These are phyloP conservation scores for Acmispon strigosus DNA, from an alignment of 306 rosid genomes.

Conservation along the genomic window DNA sequence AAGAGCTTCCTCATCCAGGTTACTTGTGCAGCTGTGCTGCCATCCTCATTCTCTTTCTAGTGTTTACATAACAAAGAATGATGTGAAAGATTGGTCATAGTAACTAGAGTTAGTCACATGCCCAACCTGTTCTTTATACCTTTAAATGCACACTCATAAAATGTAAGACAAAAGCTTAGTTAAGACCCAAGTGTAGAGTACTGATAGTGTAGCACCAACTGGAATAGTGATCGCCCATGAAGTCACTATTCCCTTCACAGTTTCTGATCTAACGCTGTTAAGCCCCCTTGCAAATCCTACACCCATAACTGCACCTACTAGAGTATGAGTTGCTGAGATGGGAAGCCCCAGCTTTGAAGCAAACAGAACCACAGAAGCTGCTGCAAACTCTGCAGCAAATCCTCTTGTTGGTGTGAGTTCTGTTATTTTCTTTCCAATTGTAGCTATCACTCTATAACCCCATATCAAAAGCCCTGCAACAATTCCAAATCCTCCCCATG, in stretches of 20 bases:
- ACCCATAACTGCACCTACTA: constrained; percentile 94
- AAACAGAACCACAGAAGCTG: constrained; percentile 77
- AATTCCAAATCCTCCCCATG: constrained; percentile 93
- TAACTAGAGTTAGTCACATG: constrained; percentile 6
- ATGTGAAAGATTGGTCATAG: background rate
- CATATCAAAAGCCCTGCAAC: constrained; percentile 85
- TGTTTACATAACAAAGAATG: constrained; percentile 1
- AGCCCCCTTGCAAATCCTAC: constrained; percentile 91
- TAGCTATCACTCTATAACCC: constrained; percentile 91
- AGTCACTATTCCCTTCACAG: constrained; percentile 77
- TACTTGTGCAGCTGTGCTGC: background rate
- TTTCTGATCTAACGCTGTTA: constrained; percentile 76
- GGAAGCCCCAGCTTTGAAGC: constrained; percentile 80
- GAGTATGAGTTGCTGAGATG: constrained; percentile 81
- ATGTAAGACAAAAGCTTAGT: constrained; percentile 56
- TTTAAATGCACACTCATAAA: constrained; percentile 38
- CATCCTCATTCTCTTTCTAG: background rate
- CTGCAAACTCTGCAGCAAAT: constrained; percentile 90
- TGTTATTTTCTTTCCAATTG: constrained; percentile 86
- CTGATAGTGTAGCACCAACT: constrained; percentile 59
- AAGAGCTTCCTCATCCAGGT: background rate
- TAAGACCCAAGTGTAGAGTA: constrained; percentile 72
- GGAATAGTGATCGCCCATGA: constrained; percentile 92
- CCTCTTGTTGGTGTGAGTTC: constrained; percentile 91
- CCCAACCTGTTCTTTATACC: constrained; percentile 14